A percentile compares a stretch with the other conserved stretches of the same genome.
phyloP scores from a whole-genome alignment of 257 asterid species.

The Solanum pimpinellifolium region DNA sequence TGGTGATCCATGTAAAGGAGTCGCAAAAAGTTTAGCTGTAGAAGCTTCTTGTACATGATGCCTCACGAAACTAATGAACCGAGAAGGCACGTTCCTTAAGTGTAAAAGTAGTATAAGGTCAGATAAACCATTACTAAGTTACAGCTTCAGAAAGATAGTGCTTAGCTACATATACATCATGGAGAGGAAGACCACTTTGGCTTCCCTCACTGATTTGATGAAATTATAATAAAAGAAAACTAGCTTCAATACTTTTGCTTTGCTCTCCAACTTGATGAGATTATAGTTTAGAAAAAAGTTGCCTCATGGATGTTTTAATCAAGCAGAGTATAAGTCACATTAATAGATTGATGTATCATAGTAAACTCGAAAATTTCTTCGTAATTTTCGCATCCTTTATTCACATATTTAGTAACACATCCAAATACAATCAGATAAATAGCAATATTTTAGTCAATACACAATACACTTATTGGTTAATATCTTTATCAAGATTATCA shows the following conservation, averaged over 20 bases:
- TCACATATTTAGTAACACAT: neutral
- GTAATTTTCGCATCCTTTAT: neutral
- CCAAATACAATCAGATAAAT: neutral
- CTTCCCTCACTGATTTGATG: neutral
- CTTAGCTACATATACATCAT: neutral
- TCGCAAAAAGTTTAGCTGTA: constrained; percentile 58
- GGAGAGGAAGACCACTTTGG: neutral
- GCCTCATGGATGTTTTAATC: neutral
- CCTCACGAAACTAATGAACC: neutral
- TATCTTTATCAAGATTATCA: neutral
- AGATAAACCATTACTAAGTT: neutral
- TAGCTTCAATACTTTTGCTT: neutral
- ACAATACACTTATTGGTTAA: neutral
- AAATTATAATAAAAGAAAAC: neutral
- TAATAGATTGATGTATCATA: neutral
- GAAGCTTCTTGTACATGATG: constrained; percentile 71
- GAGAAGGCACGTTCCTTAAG: neutral
- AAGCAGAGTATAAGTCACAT: neutral
- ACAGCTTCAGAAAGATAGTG: neutral
- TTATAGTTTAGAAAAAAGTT: neutral
- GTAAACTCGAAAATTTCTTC: neutral
- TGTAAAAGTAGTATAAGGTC: neutral
- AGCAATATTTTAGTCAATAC: neutral
- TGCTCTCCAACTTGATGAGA: neutral
- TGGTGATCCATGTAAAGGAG: constrained; percentile 72